Evolutionary conservation across 1,139 yeast genomes (phyloP).

Genomic region (Pichia cactophila): DNA sequence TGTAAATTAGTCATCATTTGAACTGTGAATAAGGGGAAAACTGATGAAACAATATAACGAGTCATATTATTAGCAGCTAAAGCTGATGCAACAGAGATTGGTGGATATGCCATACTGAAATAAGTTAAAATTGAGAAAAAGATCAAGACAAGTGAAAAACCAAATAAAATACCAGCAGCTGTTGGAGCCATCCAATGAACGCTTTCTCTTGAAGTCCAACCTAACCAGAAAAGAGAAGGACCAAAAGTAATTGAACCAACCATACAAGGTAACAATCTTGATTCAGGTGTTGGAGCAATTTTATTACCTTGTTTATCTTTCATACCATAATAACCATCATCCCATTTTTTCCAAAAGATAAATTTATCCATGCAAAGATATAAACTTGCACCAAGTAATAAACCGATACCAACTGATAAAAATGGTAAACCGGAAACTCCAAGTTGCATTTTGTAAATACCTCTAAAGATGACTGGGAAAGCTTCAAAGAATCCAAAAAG

Average conservation of each 20-base stretch:
- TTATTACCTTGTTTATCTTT: constrained; percentile 50
- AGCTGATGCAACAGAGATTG: constrained; percentile 66
- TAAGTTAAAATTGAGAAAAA: constrained; percentile 69
- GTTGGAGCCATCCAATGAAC: constrained; percentile 80
- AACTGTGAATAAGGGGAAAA: constrained; percentile 67
- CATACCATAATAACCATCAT: constrained; percentile 55
- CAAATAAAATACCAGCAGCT: constrained; percentile 69
- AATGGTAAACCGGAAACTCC: constrained; percentile 66
- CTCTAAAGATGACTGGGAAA: constrained; percentile 63
- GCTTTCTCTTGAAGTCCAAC: constrained; percentile 58
- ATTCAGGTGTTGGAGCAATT: constrained; percentile 38
- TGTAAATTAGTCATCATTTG: constrained; percentile 63
- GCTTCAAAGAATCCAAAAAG: constrained; percentile 75
- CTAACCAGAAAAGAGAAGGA: constrained; percentile 70
- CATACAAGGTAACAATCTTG: constrained; percentile 31
- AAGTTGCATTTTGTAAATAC: constrained; percentile 46
- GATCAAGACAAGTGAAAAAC: constrained; percentile 63
- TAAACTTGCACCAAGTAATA: constrained; percentile 43
- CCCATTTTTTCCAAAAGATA: constrained; percentile 46
- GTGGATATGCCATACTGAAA: constrained; percentile 69
- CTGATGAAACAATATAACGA: constrained; percentile 52
- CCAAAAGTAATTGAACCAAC: constrained; percentile 52
- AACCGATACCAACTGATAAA: constrained; percentile 62
- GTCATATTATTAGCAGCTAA: constrained; percentile 71
- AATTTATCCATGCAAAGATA: constrained; percentile 44